Conservation (phyloP, 345 rosid species). For the Pseudoturritis turrita region DNA sequence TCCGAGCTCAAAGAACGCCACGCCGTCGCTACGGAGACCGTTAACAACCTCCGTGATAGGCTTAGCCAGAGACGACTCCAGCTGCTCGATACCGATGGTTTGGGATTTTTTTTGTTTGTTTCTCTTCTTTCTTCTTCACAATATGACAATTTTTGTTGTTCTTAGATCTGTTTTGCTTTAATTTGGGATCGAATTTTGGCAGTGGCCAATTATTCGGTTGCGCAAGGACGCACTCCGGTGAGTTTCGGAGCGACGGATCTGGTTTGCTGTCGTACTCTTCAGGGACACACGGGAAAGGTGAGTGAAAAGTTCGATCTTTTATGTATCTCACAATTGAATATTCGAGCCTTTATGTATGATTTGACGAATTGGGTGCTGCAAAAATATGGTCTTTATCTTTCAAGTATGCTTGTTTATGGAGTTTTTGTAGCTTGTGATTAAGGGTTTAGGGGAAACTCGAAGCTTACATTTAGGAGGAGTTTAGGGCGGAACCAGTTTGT, state of each 20-base stretch:
- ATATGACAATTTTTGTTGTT: not conserved
- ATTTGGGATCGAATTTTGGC: conserved; percentile 19
- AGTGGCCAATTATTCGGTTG: conserved; percentile 68
- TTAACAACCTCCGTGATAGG: conserved; percentile 58
- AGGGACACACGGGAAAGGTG: conserved; percentile 97
- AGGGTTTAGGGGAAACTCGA: not conserved
- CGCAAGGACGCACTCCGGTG: conserved; percentile 64
- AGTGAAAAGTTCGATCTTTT: not conserved
- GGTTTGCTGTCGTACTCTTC: conserved; percentile 93
- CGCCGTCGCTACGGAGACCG: conserved; percentile 59
- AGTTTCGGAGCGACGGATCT: conserved; percentile 84
- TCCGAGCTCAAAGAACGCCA: conserved; percentile 90
- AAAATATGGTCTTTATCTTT: not conserved
- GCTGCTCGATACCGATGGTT: conserved; percentile 64
- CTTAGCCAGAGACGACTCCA: conserved; percentile 78
- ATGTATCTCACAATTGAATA: not conserved
- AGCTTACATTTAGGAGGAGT: not conserved
- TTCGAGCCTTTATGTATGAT: not conserved
- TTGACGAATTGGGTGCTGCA: not conserved
- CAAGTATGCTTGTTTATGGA: not conserved
- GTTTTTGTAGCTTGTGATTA: conserved; percentile 3
- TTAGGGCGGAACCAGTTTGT: not conserved
- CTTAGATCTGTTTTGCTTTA: conserved; percentile 26
- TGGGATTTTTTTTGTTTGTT: not conserved
- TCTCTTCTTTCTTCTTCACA: not conserved